phyloP scores from a whole-genome alignment of 208 protist species.

The Leishmania major region DNA sequence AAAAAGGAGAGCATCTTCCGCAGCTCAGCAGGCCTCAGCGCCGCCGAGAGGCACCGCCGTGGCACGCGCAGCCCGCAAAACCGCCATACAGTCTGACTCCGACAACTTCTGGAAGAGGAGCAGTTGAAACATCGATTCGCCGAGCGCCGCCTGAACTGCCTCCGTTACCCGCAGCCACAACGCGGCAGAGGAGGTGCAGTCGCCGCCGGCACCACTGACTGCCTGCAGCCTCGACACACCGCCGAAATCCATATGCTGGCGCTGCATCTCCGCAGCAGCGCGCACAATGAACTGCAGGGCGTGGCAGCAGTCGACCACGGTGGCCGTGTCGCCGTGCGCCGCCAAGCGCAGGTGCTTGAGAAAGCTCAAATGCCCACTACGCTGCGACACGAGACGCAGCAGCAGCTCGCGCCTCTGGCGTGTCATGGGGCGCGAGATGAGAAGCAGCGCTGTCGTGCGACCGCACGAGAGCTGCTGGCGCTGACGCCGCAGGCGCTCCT shows the following conservation, averaged over 20 bases:
- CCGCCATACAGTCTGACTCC: constrained; percentile 63
- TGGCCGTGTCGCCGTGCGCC: constrained; percentile 48
- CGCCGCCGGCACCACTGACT: not conserved
- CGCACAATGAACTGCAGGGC: constrained; percentile 71
- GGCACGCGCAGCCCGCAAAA: constrained; percentile 56
- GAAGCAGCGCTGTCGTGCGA: constrained; percentile 63
- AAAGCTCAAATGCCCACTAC: constrained; percentile 72
- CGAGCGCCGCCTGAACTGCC: constrained; percentile 60
- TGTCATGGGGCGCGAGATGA: constrained; percentile 61
- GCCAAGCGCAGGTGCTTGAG: constrained; percentile 81
- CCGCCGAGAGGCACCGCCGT: constrained; percentile 9
- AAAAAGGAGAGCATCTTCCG: not conserved
- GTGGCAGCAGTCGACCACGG: constrained; percentile 70
- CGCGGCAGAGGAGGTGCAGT: constrained; percentile 4
- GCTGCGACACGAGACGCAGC: constrained; percentile 56
- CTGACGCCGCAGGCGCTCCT: constrained; percentile 39
- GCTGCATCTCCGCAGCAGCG: constrained; percentile 43
- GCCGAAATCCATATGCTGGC: constrained; percentile 11
- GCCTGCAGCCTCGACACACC: not conserved
- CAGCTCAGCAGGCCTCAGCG: not conserved
- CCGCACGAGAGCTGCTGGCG: constrained; percentile 78
- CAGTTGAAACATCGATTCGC: constrained; percentile 59
- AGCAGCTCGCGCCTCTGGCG: constrained; percentile 39
- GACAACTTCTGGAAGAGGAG: constrained; percentile 72
- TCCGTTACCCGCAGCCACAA: constrained; percentile 53